Base-by-base conservation (phyloP, 2,329 filamentous ascomycete species). In the Hypoxylon sp. region DNA sequence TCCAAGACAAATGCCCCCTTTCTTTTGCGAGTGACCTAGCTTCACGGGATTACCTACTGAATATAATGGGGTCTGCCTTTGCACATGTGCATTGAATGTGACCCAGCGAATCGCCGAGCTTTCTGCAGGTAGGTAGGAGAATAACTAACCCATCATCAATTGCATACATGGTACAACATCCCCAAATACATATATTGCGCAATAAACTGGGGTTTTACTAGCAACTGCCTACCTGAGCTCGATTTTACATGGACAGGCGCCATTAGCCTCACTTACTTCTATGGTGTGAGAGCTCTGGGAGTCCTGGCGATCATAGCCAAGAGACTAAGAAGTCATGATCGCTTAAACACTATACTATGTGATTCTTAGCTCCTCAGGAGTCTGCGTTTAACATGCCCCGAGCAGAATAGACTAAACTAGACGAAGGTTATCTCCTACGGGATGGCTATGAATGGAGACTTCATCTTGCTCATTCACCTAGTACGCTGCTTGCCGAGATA, bases 11-110 rank as follows among this genome's bases (percentile, higher is more conserved):
- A 31, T 35, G 3, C 39, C 52, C 61, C 52, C 48, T 65, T 54
- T 59, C 59, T 59, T 58, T 59, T 51, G 52, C 60, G 37, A 69
- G 53, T 69, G 69, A 71, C 63, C 63, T 71, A 62, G 55, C 69
- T 67, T 57, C 54, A 61, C 65, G 51, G 50, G 68, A 52, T 66
- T 68, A 59, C 69, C 66, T 64, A 59, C 47, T 31, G 39, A 24
- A 55, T 65, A 69, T 59, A 66, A 59, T 53, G 48, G 57, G 52
- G 51, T 52, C 63, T 64, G 39, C 62, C 52, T 68, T 44, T 68
- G 42, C 39, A 44, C 61, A 65, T 63, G 63, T 64, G 59, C 58
- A 62, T 60, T 47, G 11, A 59, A 70, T 71, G 69, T 46, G 54
- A 70, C 66, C 67, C 22, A 62, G 57, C 66, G 53, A 71, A 65